Evolutionary conservation across 345 rosid species (phyloP), one percentile per base, ranked within the genome.

Genomic region (Euphorbia peplus): DNA sequence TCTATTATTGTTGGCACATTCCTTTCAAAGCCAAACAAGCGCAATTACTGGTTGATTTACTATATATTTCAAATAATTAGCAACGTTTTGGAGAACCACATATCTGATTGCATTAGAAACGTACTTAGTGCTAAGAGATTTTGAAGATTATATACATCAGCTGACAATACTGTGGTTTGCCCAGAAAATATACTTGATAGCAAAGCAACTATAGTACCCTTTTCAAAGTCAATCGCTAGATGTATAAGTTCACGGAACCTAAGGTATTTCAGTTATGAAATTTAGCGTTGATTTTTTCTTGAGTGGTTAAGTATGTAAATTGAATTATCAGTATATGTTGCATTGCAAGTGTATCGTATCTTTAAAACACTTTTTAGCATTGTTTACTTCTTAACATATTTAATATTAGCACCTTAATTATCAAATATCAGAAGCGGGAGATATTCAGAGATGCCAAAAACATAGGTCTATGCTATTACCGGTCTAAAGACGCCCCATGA

Each of bases 1-100:
- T 87, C 95, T 56, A 91, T 79, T 5, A 95, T 87, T 87, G 77
- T 83, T 11, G 97, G 95, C 51, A 72, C 54, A 77, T 91, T 91
- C 79, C 99, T 95, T 69, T 52, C 41, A 2, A 66, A 65, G 15
- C 15, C 37, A 62, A 59, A 66, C 24, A 15, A 9, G 26, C 14
- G 19, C 25, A 22, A 35, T 47, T 48, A 35, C 39, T 11, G 18
- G 19, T 12, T 57, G 24, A 29, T 12, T 57, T 51, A 25, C 1
- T 5, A 15, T 24, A 66, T 16, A 29, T 14, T 8, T 5, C n/a
- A 48, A 3, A 18, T 18, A 52, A 21, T 4, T 13, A 69, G 39
- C 42, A 46, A 68, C 41, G 52, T 47, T 55, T 63, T 62, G n/a
- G 22, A 12, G 51, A n/a, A 2, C 63, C 4, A 22, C 21, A 3